Conservation (phyloP, 2,329 filamentous ascomycete species). For the Fusarium sp. region DNA sequence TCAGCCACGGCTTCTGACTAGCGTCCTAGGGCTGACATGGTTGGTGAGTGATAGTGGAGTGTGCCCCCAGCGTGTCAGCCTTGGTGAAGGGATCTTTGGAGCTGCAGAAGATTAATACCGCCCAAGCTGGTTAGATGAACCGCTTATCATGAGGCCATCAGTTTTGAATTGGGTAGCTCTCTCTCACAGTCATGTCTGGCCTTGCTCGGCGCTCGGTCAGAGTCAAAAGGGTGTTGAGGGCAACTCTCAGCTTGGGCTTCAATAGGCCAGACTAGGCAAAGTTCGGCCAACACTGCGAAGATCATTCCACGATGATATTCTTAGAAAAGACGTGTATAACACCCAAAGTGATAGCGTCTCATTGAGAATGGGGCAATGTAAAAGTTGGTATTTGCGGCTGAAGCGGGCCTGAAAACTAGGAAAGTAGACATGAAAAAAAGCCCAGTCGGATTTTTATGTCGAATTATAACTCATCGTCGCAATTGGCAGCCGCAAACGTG, state of each 20-base stretch:
- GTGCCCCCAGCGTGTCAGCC: conserved; percentile 23
- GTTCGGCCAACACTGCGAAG: conserved; percentile 26
- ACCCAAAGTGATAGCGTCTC: background rate
- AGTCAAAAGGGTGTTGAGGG: background rate
- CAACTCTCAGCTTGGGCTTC: conserved; percentile 17
- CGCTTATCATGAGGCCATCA: background rate
- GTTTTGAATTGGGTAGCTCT: conserved; percentile 9
- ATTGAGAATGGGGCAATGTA: background rate
- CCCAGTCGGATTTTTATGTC: background rate
- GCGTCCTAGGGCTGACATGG: conserved; percentile 43
- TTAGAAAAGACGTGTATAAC: conserved; percentile 5
- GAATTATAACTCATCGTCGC: background rate
- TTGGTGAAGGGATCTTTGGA: conserved; percentile 12
- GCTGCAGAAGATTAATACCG: conserved; percentile 23
- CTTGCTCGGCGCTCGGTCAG: background rate
- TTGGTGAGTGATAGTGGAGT: conserved; percentile 23
- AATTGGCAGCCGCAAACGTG: background rate
- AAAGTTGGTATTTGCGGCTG: background rate
- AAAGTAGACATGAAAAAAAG: background rate
- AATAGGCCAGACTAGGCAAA: conserved; percentile 25
- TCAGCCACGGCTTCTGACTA: conserved; percentile 21
- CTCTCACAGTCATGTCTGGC: conserved; percentile 1
- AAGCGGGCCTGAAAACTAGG: background rate
- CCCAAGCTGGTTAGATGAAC: conserved; percentile 22
- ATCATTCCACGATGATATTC: conserved; percentile 14